Conservation (phyloP, 192 early-diverging fungal genomes). For the Entomortierella beljakovae region DNA sequence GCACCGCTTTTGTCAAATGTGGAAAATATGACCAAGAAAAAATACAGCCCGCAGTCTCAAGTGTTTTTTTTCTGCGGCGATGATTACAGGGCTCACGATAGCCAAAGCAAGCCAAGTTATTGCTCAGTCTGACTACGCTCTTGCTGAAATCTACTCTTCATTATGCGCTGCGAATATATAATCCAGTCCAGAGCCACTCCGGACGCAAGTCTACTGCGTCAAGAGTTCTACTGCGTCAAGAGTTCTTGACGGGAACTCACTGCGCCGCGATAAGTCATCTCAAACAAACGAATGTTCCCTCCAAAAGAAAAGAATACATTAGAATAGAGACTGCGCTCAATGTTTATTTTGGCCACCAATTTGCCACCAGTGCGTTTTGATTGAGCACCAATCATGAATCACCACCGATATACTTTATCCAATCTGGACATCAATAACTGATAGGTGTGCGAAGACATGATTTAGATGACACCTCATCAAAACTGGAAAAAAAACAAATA, state of each 20-base stretch:
- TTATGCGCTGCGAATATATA: too few species aligned
- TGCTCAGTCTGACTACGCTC: not conserved
- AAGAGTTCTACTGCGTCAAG: not conserved
- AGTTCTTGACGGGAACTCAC: not conserved
- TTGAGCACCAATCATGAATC: not conserved
- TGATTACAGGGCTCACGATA: not conserved
- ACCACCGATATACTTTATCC: not conserved
- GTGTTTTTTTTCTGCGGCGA: not conserved
- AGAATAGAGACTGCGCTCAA: not conserved
- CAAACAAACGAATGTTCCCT: not conserved
- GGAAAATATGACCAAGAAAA: not conserved
- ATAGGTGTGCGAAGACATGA: too few species aligned
- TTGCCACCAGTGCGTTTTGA: not conserved
- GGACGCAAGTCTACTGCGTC: too few species aligned
- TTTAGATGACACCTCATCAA: too few species aligned
- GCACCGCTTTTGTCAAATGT: slow-evolving; percentile 2
- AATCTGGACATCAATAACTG: too few species aligned
- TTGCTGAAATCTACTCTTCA: too few species aligned
- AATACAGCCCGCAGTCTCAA: not conserved
- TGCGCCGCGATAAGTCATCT: not conserved
- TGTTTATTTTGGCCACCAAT: too few species aligned
- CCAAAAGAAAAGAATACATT: not conserved
- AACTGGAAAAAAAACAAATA: too few species aligned
- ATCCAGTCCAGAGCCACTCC: not conserved
- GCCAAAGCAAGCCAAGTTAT: too few species aligned